Base-by-base conservation (phyloP, 2,329 filamentous ascomycete genomes). In the Amylocarpus encephaloides region DNA sequence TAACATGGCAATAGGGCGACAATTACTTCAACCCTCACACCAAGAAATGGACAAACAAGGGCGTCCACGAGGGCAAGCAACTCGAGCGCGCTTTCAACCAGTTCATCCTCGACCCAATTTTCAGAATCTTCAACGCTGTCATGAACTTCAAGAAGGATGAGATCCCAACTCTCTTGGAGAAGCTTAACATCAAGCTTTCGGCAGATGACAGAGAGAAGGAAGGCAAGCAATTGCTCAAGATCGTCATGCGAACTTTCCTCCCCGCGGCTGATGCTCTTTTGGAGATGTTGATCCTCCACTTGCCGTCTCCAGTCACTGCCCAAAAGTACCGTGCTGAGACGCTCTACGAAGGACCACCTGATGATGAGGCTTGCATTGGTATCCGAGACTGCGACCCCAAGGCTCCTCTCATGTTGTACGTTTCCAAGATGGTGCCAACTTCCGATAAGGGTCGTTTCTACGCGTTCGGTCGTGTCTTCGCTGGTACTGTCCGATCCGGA, bases 361-460 rank as follows among this genome's bases (percentile, higher is more conserved):
- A 98, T 71, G 93, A 98, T 67, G 86, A 89, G 74, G 84, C 85
- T 66, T 91, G 87, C 78, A 87, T 95, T 71, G 90, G 85, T 82
- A 96, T 98, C 82, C 91, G 91, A 67, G 90, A 97, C 82, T 97
- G 93, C 74, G 89, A 98, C 74, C 81, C 92, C 75, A 95, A 95
- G 80, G 93, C 82, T 73, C 88, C 92, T 68, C 93, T 98, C 75
- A 98, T 98, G 93, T 82, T 97, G 65, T 98, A 98, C 87, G 91
- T 98, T 73, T 98, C 93, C 74, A 98, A 98, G 89, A 98, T 98
- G 93, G 93, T 98, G 70, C 93, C 93, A 68, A 98, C 93, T 65
- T 94, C 90, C 67, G 93, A 98, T 71, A 97, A 96, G 86, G 93
- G 93, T 76, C 92, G 93, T 78, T 98, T 98, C 89, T 98, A 96